These are phyloP conservation scores for Auriscalpium orientale DNA, from an alignment of 768 basidiomycete genomes.

Conservation along the genomic window DNA sequence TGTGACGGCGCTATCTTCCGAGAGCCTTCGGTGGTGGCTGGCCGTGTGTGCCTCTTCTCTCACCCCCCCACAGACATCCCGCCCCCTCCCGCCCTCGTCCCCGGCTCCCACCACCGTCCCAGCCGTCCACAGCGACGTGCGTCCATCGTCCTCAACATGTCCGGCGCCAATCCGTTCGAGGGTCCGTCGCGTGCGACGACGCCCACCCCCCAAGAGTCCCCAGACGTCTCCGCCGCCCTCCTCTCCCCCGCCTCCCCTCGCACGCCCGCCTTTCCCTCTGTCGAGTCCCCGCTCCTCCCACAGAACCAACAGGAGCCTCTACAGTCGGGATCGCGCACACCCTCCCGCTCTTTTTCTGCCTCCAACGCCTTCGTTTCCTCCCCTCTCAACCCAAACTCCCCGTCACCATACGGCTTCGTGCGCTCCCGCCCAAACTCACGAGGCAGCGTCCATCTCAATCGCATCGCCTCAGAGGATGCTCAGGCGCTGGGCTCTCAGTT, in stretches of 20 bases:
- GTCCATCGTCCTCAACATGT: not conserved
- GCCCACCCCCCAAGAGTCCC: conserved; percentile 4
- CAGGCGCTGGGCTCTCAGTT: conserved; percentile 31
- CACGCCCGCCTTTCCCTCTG: not conserved
- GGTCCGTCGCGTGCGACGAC: not conserved
- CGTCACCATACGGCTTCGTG: conserved; percentile 17
- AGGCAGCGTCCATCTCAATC: conserved; percentile 34
- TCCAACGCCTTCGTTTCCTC: conserved; percentile 38
- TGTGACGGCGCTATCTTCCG: too few species aligned
- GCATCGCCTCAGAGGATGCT: conserved; percentile 38
- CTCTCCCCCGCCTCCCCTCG: conserved; percentile 1
- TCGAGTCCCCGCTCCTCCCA: conserved; percentile 1
- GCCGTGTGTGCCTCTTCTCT: too few species aligned
- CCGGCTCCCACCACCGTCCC: too few species aligned
- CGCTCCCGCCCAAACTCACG: conserved; percentile 34
- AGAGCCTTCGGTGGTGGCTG: too few species aligned
- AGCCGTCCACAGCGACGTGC: too few species aligned
- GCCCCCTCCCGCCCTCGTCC: too few species aligned
- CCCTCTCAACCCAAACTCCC: conserved; percentile 42
- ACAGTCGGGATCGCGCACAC: conserved; percentile 2
- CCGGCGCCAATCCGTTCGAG: not conserved
- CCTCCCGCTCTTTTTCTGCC: conserved; percentile 23
- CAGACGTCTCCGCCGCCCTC: not conserved
- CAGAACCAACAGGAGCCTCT: not conserved
- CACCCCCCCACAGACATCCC: too few species aligned